A percentile compares a stretch with the other conserved stretches of the same genome.
These are phyloP conservation scores for Epichloe bromicola DNA, from an alignment of 2,329 filamentous ascomycete species.

Conservation along the genomic window DNA sequence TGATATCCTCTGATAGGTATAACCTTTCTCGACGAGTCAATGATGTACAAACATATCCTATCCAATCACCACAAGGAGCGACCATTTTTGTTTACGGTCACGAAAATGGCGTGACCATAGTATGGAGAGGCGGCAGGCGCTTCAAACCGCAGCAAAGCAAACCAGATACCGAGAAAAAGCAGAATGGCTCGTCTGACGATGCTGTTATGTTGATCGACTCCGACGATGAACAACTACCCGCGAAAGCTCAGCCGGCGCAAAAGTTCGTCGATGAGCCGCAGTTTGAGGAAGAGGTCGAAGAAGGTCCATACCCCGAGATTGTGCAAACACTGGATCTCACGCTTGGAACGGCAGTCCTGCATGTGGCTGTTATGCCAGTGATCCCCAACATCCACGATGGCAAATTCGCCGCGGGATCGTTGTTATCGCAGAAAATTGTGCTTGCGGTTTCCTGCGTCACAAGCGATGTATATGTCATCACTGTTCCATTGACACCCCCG, in stretches of 20 bases:
- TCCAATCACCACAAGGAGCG: conserved; percentile 49
- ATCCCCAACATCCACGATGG: conserved; percentile 34
- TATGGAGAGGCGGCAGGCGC: conserved; percentile 50
- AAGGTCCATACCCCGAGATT: conserved; percentile 39
- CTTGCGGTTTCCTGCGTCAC: conserved; percentile 48
- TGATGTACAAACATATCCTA: conserved; percentile 47
- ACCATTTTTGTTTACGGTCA: conserved; percentile 51
- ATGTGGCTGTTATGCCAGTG: conserved; percentile 43
- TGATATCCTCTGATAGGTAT: conserved; percentile 31
- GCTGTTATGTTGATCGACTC: conserved; percentile 51
- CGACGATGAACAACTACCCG: conserved; percentile 39
- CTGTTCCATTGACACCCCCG: conserved; percentile 47
- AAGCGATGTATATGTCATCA: conserved; percentile 43
- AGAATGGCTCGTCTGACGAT: conserved; percentile 39
- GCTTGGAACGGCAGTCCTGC: conserved; percentile 40
- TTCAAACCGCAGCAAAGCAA: conserved; percentile 35
- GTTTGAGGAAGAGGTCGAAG: conserved; percentile 40
- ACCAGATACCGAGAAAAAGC: conserved; percentile 25
- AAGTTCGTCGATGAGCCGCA: conserved; percentile 41
- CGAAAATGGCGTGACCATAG: conserved; percentile 46
- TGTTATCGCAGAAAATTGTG: conserved; percentile 44
- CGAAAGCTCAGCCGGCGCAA: conserved; percentile 18
- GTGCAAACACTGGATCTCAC: conserved; percentile 49
- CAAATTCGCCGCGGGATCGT: conserved; percentile 31
- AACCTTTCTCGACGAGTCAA: conserved; percentile 45